These are phyloP conservation scores for Podosphaera aphanis DNA, from an alignment of 2,329 filamentous ascomycete species.

Conservation along the genomic window DNA sequence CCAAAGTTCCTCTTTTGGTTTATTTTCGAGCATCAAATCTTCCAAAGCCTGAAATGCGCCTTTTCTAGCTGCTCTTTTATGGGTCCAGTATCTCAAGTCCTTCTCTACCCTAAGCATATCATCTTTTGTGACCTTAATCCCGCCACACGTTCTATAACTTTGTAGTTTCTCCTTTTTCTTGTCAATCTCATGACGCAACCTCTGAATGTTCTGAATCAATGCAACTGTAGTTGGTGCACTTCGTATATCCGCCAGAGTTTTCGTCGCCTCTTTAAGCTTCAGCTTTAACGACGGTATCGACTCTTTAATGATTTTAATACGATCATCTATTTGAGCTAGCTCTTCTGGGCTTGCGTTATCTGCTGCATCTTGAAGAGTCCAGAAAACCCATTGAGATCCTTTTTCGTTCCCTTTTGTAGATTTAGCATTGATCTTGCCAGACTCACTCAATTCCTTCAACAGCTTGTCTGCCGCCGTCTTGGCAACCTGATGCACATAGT, in stretches of 20 bases:
- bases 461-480: constrained; percentile 33
- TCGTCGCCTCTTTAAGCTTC: constrained; percentile 23
- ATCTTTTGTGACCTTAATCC: constrained; percentile 23
- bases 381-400: constrained; percentile 16
- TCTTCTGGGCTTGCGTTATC: constrained; percentile 24
- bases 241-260: constrained; percentile 18
- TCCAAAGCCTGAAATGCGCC: constrained; percentile 12
- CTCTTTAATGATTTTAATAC: constrained; percentile 22
- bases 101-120: constrained; percentile 23
- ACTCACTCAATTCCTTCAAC: constrained; percentile 38
- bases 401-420: constrained; percentile 12
- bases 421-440: constrained; percentile 31
- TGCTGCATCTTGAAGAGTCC: constrained; percentile 19
- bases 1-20: constrained; percentile 25
- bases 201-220: constrained; percentile 21
- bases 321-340: constrained; percentile 24
- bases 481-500: constrained; percentile 7
- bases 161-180: constrained; percentile 20
- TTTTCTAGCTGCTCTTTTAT: constrained; percentile 12
- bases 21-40: constrained; percentile 23
- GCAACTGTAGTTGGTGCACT: constrained; percentile 26
- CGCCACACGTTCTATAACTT: constrained; percentile 17
- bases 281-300: constrained; percentile 25
- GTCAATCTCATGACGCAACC: constrained; percentile 22
- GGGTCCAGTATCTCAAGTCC: constrained; percentile 23